Evolutionary conservation across 1,284 basidiomycete species (phyloP).

Genomic region (Boletellus deceptivus): DNA sequence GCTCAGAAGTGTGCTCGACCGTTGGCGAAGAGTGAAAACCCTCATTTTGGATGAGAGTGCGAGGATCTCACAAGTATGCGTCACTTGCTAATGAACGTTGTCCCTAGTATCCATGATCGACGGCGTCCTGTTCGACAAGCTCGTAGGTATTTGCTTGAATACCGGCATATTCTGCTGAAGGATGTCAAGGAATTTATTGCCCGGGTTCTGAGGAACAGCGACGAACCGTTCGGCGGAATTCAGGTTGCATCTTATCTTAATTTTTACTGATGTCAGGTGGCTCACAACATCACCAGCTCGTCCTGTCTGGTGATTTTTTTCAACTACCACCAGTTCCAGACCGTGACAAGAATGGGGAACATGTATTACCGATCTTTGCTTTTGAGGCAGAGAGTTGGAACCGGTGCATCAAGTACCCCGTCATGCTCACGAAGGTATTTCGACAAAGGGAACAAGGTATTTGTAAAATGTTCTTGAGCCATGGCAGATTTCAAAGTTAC

Average conservation of each 20-base stretch:
- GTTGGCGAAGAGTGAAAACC: slow-evolving; percentile 77
- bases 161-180: slow-evolving; percentile 5
- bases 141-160: slow-evolving; percentile 35
- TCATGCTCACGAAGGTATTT: slow-evolving; percentile 91
- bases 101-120: slow-evolving; percentile 94
- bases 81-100: slow-evolving; percentile 3
- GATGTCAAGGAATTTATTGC: slow-evolving; percentile 50
- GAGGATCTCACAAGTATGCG: slow-evolving; percentile 5
- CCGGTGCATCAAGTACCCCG: slow-evolving; percentile 71
- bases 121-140: slow-evolving; percentile 87
- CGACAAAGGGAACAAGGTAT: slow-evolving; percentile 68
- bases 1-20: slow-evolving; percentile 63
- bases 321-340: slow-evolving; percentile 89
- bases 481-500: slow-evolving; percentile 4
- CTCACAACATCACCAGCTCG: slow-evolving; percentile 45
- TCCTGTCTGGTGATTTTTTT: slow-evolving; percentile 95
- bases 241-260: slow-evolving; percentile 50
- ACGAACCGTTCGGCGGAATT: slow-evolving; percentile 89
- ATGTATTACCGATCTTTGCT: slow-evolving; percentile 58
- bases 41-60: slow-evolving; percentile 94
- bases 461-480: slow-evolving; percentile 10
- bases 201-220: slow-evolving; percentile 58
- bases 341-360: slow-evolving; percentile 28
- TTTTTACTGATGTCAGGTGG: neutral
- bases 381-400: slow-evolving; percentile 90